These are phyloP conservation scores for Nasturtium officinale DNA, from an alignment of 345 rosid genomes.

Conservation along the genomic window DNA sequence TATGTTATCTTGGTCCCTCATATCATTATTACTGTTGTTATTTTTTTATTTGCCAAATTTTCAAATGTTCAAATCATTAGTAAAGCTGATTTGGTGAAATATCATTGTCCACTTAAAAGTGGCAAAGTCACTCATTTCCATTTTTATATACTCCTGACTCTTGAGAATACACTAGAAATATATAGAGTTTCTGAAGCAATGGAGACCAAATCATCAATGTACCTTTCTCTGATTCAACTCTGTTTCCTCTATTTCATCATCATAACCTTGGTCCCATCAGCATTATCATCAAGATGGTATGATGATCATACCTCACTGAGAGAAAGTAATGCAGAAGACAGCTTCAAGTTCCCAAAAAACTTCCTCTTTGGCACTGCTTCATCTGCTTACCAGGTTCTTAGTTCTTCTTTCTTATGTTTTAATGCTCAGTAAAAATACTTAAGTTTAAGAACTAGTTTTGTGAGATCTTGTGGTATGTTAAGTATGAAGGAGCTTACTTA, in stretches of 20 bases:
- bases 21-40: background rate
- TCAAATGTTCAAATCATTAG: background rate
- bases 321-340: slow-evolving; percentile 4
- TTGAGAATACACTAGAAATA: background rate
- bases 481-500: slow-evolving; percentile 63
- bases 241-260: slow-evolving; percentile 25
- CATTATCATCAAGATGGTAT: slow-evolving; percentile 15
- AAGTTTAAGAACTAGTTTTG: background rate
- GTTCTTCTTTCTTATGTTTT: background rate
- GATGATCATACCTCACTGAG: slow-evolving; percentile 28
- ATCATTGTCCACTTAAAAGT: slow-evolving; percentile 17
- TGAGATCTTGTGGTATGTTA: slow-evolving; percentile 1
- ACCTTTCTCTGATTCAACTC: background rate
- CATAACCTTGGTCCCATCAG: slow-evolving; percentile 22
- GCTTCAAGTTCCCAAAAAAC: slow-evolving; percentile 41
- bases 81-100: slow-evolving; percentile 16
- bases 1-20: background rate
- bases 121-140: slow-evolving; percentile 4
- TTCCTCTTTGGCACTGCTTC: slow-evolving; percentile 85
- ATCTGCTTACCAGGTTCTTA: slow-evolving; percentile 71
- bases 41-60: background rate
- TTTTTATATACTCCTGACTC: background rate
- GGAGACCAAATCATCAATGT: slow-evolving; percentile 16
- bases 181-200: background rate
- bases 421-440: background rate